Evolutionary conservation across 352 stramenopile genomes (phyloP), one percentile per base, ranked within the genome.

Genomic region (Globisporangium splendens): DNA sequence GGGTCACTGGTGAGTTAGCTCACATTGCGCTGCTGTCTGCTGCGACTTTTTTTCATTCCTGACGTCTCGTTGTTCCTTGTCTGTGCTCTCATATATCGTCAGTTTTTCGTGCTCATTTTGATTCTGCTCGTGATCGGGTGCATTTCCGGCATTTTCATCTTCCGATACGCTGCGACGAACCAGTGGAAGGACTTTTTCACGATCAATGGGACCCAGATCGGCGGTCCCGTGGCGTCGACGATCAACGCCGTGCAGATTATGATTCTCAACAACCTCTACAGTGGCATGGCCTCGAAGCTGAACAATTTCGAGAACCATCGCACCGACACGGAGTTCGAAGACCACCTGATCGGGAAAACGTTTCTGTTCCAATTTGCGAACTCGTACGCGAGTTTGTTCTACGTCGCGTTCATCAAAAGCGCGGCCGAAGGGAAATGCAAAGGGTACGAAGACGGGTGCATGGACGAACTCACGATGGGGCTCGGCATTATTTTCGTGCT

Each of bases 261-360:
- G 76, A 63, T 92, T 3, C 75, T 92, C 65, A 92, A 89, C 72
- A 80, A 71, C 39, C 64, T 92, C 28, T 92, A 92, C 62, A 82
- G 69, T 17, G 72, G 69, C 3, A 66, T 92, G 22, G 78, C 83
- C 6, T 60, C 72, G 24, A 74, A 73, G n/a, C 68, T 92, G 39
- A 92, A 92, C 61, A 72, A 78, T 21, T 89, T 68, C 18, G 97
- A 99, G 65, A 99, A 99, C 75, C 96, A 99, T 65, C 83, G 94
- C 56, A 99, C 96, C 0, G 95, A 99, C 65, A 97, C 94, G 2
- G 89, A 98, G 64, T 98, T 96, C 73, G 84, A 98, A 65, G 96
- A 98, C 58, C 80, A 97, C 55, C 58, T 93, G 62, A 91, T 93
- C 63, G 79, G 63, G 58, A 90, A 91, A 59, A 90, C 82, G 10